Percentiles rank a stretch among this genome's conserved stretches.
phyloP scores from a whole-genome alignment of 768 basidiomycete species.

The Tulasnella sp. region DNA sequence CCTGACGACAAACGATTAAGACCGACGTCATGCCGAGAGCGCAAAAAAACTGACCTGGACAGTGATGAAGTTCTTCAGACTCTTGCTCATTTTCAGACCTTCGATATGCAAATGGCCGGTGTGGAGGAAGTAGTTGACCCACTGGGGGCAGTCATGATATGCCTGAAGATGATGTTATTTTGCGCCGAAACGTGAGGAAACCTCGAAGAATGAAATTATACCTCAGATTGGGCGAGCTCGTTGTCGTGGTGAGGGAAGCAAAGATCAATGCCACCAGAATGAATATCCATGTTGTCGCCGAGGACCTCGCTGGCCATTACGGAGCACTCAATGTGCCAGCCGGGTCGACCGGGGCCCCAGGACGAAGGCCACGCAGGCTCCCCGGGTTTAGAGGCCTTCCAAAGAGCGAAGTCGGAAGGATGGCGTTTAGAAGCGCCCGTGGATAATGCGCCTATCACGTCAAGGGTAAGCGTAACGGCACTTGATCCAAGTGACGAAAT shows the following conservation, averaged over 20 bases:
- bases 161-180: slow-evolving; percentile 41
- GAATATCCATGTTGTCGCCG: slow-evolving; percentile 90
- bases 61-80: slow-evolving; percentile 97
- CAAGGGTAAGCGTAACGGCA: background rate
- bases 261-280: slow-evolving; percentile 92
- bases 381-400: slow-evolving; percentile 94
- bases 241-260: slow-evolving; percentile 99
- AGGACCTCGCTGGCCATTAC: slow-evolving; percentile 93
- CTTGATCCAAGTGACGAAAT: background rate
- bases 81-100: slow-evolving; percentile 98
- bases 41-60: slow-evolving; percentile 36
- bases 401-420: slow-evolving; percentile 90
- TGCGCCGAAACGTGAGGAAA: slow-evolving; percentile 5
- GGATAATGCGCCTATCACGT: slow-evolving; percentile 44
- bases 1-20: background rate
- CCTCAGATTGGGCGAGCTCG: slow-evolving; percentile 96
- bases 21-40: background rate
- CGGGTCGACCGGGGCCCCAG: slow-evolving; percentile 93
- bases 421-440: slow-evolving; percentile 54
- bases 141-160: slow-evolving; percentile 79
- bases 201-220: slow-evolving; percentile 15
- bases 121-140: slow-evolving; percentile 99
- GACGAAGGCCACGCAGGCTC: slow-evolving; percentile 95
- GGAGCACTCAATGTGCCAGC: slow-evolving; percentile 99
- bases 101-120: slow-evolving; percentile 98